phyloP scores from a whole-genome alignment of 1,284 basidiomycete genomes.

The Porodaedalea pini region DNA sequence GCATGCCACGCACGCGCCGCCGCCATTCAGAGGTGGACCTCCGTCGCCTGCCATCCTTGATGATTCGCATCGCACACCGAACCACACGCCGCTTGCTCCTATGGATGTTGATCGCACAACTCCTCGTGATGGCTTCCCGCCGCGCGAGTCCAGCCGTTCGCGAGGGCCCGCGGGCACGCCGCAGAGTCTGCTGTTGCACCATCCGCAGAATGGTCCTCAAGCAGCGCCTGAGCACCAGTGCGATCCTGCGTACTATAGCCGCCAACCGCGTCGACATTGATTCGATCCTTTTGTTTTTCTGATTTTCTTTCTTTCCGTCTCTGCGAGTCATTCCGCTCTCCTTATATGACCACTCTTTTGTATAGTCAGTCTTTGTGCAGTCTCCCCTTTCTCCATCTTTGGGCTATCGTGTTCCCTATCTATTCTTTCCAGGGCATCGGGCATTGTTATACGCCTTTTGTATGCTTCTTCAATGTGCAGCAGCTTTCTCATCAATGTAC shows the following conservation, averaged over 20 bases:
- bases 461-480: background rate
- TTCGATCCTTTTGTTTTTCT: no score
- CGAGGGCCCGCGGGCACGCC: slow-evolving; percentile 45
- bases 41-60: slow-evolving; percentile 75
- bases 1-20: slow-evolving; percentile 48
- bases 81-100: slow-evolving; percentile 71
- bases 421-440: background rate
- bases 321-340: background rate
- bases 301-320: background rate
- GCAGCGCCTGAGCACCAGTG: slow-evolving; percentile 46
- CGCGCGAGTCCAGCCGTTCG: slow-evolving; percentile 40
- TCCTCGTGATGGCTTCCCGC: slow-evolving; percentile 45
- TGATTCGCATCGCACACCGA: slow-evolving; percentile 54
- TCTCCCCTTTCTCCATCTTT: background rate
- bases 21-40: slow-evolving; percentile 73
- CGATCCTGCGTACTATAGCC: slow-evolving; percentile 35
- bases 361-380: background rate
- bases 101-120: slow-evolving; percentile 79
- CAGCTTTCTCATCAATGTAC: background rate
- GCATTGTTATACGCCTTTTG: background rate
- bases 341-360: background rate
- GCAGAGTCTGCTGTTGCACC: slow-evolving; percentile 58
- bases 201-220: slow-evolving; percentile 57
- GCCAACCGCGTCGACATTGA: slow-evolving; percentile 47
- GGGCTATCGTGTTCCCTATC: background rate